Base-by-base conservation (phyloP, 805 yeast genomes). In the Candida railenensis region DNA sequence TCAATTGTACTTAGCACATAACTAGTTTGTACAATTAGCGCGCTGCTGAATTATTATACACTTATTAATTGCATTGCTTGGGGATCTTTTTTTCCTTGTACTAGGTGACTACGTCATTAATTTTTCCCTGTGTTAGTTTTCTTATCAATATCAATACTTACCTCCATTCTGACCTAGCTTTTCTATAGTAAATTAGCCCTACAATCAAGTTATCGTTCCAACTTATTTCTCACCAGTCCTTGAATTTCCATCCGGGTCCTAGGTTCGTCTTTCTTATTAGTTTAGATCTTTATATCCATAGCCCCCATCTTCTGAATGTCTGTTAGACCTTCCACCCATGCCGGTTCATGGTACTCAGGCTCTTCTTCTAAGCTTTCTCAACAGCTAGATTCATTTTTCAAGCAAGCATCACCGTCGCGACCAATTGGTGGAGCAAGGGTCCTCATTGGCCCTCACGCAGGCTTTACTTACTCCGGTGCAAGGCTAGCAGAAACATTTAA, bases 311-410 rank as follows among this genome's bases (percentile, higher is more conserved):
- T 14, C 5, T n/a, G 5, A 19, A 42, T 43, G 45, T 50, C 48
- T 51, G 49, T 63, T 38, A 69, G 90, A 44, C 78, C 83, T 2
- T 96, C 96, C 1, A 77, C 95, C 1, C 97, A 92, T 63, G 85
- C 97, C 2, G 98, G 98, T 2, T 65, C 90, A 2, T 92, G 99
- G 99, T 92, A 94, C 62, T 55, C 81, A 2, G 71, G 71, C 12
- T 73, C 74, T 40, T 53, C 73, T 0, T 37, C 56, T 1, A 60
- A 58, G 18, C 71, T 92, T 12, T 61, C 69, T 2, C 48, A 58
- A 7, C 87, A 87, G 52, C 47, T 92, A 15, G 74, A 75, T 11
- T 57, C 59, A 1, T 80, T 70, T 54, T 63, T 87, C 39, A 56
- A 56, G 4, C 53, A 52, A 9, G 77, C 77, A 1, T 37, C 42